A percentile compares a stretch with the other conserved stretches of the same genome.
phyloP scores from a whole-genome alignment of 106 monocot species.

The Triglochin maritima region DNA sequence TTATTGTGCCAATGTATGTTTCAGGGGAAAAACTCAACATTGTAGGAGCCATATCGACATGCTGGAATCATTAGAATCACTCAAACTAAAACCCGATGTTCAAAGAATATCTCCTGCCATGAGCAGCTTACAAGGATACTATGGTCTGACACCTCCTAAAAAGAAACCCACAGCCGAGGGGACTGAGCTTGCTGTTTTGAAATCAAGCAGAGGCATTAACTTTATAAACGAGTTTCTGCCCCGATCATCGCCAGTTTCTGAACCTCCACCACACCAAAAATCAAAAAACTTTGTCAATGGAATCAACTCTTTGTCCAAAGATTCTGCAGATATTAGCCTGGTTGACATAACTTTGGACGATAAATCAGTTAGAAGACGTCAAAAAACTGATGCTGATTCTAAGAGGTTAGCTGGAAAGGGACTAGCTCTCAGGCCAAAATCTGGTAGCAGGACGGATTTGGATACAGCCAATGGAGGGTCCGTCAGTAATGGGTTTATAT shows the following conservation, averaged over 20 bases:
- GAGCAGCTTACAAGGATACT: slow-evolving; percentile 66
- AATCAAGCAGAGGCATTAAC: slow-evolving; percentile 12
- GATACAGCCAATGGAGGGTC: slow-evolving; percentile 25
- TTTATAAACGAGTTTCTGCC: slow-evolving; percentile 27
- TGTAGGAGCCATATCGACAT: slow-evolving; percentile 24
- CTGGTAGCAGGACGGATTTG: slow-evolving; percentile 32
- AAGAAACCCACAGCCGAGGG: slow-evolving; percentile 20
- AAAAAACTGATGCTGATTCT: slow-evolving; percentile 27
- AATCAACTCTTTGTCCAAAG: slow-evolving; percentile 12
- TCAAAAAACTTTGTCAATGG: slow-evolving; percentile 35
- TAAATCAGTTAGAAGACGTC: slow-evolving; percentile 58
- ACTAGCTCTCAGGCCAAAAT: slow-evolving; percentile 48
- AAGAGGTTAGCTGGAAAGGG: slow-evolving; percentile 36
- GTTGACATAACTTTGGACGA: slow-evolving; percentile 15
- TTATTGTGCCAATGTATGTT: background rate
- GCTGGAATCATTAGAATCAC: slow-evolving; percentile 41
- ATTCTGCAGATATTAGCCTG: slow-evolving; percentile 18
- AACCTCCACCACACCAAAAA: slow-evolving; percentile 35
- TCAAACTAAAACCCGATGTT: slow-evolving; percentile 26
- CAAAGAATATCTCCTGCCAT: slow-evolving; percentile 52
- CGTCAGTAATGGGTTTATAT: slow-evolving; percentile 31
- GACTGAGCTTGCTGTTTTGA: slow-evolving; percentile 52
- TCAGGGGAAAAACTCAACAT: slow-evolving; percentile 47
- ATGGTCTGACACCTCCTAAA: slow-evolving; percentile 44
- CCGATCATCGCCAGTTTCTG: slow-evolving; percentile 29